These are phyloP conservation scores for Candida maesae DNA, from an alignment of 805 yeast species.

Conservation along the genomic window DNA sequence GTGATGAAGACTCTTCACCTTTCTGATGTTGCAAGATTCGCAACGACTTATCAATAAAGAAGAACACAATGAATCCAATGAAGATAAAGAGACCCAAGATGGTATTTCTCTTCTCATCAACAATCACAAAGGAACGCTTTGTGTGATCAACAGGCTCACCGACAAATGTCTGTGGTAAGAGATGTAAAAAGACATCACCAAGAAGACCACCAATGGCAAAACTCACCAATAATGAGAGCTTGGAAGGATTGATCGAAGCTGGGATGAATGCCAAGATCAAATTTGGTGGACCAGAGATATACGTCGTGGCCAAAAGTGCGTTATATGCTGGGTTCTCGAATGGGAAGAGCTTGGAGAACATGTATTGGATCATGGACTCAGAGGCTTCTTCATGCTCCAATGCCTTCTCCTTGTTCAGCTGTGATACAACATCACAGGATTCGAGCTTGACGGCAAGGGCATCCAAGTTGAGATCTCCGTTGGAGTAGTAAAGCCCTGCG, in stretches of 20 bases:
- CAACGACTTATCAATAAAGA: slow-evolving; percentile 57
- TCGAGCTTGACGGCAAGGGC: slow-evolving; percentile 28
- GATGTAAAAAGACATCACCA: slow-evolving; percentile 71
- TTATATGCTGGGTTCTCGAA: slow-evolving; percentile 56
- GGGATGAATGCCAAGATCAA: slow-evolving; percentile 54
- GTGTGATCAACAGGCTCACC: slow-evolving; percentile 44
- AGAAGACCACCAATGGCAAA: slow-evolving; percentile 75
- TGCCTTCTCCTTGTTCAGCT: slow-evolving; percentile 34
- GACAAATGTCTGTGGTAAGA: slow-evolving; percentile 64
- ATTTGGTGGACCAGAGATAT: slow-evolving; percentile 65
- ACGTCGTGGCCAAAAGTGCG: slow-evolving; percentile 58
- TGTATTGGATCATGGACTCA: slow-evolving; percentile 30
- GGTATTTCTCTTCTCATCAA: slow-evolving; percentile 47
- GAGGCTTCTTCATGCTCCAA: slow-evolving; percentile 24
- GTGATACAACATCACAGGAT: slow-evolving; percentile 38
- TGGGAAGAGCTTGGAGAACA: slow-evolving; percentile 44
- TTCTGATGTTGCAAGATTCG: slow-evolving; percentile 44
- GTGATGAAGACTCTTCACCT: slow-evolving; percentile 21
- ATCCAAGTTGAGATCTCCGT: slow-evolving; percentile 43
- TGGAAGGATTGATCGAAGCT: slow-evolving; percentile 46
- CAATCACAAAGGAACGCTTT: slow-evolving; percentile 41
- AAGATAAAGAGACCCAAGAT: slow-evolving; percentile 53
- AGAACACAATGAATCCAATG: slow-evolving; percentile 56
- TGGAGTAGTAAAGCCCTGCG: slow-evolving; percentile 29
- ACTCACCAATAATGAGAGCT: slow-evolving; percentile 52